Base-by-base conservation (phyloP, 2,329 filamentous ascomycete species). In the Purpureocillium takamizusanense region DNA sequence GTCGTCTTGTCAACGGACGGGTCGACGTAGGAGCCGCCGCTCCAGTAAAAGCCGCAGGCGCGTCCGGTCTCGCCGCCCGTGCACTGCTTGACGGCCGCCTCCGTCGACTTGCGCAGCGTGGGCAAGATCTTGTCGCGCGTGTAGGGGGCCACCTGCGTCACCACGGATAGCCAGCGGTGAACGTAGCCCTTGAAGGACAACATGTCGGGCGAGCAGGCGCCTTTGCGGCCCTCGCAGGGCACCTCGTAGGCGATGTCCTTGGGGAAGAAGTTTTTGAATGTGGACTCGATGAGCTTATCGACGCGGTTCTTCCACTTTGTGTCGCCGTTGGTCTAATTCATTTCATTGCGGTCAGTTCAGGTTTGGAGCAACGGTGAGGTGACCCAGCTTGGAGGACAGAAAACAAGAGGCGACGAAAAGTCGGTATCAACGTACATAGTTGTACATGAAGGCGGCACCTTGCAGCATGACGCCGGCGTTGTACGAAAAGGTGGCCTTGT, bases 161-260 rank as follows among this genome's bases (percentile, higher is more conserved):
- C 68, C 16, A 72, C 67, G 4, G 74, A 67, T 47, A 86, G 64
- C 77, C 80, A 84, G 31, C 78, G 72, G 47, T 78, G 70, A 14
- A 85, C 65, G 41, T 81, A 79, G 30, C 81, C 81, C 59, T 86
- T 86, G 72, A 83, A 88, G 2, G 76, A 76, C 42, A 76, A 60
- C 67, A 87, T 83, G 50, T 90, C 86, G 35, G 74, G 68, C 41
- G 80, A 80, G 65, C 86, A 90, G 15, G 62, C 70, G 16, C 53
- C 60, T 3, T 68, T 61, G 21, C 55, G 49, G 27, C 53, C 50
- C 48, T 87, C 83, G 61, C 85, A 90, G 11, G 77, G 66, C 3
- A 75, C 60, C 57, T 90, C 85, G 40, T 65, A 76, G 48, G 83
- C 77, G 46, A 82, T 66, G 31, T 69, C 69, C 12, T 74, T 59